These are phyloP conservation scores for Aspergillus hancockii DNA, from an alignment of 495 filamentous ascomycete species.

Conservation along the genomic window DNA sequence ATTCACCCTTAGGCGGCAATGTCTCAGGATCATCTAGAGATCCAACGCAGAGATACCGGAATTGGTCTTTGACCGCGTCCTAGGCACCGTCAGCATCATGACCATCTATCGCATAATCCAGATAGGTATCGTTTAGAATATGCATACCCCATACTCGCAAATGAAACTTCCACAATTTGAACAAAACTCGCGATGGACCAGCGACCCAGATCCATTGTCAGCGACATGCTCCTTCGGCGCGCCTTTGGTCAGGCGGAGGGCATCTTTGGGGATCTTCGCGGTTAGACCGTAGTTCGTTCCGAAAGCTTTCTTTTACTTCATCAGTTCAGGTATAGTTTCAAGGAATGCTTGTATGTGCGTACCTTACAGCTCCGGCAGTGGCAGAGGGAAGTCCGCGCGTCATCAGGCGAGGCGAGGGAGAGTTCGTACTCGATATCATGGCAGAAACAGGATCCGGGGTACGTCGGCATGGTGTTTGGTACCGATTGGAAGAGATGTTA, in stretches of 20 bases:
- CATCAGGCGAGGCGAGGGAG: constrained; percentile 46
- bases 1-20: constrained; percentile 67
- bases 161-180: constrained; percentile 61
- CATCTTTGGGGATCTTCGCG: constrained; percentile 56
- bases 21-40: constrained; percentile 62
- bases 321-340: not conserved
- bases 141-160: constrained; percentile 61
- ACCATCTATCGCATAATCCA: too few relatives aligned
- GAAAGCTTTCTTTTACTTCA: constrained; percentile 52
- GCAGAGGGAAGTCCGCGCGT: constrained; percentile 64
- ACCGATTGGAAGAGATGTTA: not conserved
- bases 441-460: constrained; percentile 53
- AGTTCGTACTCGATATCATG: constrained; percentile 48
- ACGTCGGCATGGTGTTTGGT: constrained; percentile 24
- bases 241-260: constrained; percentile 42
- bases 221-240: constrained; percentile 52
- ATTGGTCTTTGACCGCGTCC: constrained; percentile 56
- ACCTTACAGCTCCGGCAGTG: constrained; percentile 66
- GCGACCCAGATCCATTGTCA: constrained; percentile 56
- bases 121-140: not conserved
- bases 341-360: not conserved
- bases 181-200: constrained; percentile 65
- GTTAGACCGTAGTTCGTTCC: constrained; percentile 65
- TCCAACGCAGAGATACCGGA: constrained; percentile 64
- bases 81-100: constrained; percentile 20